Evolutionary conservation across 257 asterid species (phyloP).

Genomic region (Solanum appendiculatum): DNA sequence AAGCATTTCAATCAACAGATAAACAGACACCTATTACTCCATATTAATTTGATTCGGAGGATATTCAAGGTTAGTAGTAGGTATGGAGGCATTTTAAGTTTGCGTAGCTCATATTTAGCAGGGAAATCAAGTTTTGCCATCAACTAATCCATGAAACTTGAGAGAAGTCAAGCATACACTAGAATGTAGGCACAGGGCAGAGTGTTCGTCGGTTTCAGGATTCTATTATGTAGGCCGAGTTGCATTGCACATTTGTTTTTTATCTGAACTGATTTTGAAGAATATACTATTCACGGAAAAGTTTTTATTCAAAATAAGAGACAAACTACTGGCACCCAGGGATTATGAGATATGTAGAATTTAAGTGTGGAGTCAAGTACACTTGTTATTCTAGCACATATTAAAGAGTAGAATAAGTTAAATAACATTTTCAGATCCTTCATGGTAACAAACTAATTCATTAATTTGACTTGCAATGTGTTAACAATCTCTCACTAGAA

Average conservation of each 20-base stretch:
- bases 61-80: background rate
- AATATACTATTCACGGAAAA: background rate
- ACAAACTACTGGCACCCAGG: background rate
- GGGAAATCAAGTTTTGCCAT: background rate
- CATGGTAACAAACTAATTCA: background rate
- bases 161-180: background rate
- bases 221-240: background rate
- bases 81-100: background rate
- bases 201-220: background rate
- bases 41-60: background rate
- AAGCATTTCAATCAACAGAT: slow-evolving; percentile 1
- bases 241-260: background rate
- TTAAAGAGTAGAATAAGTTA: background rate
- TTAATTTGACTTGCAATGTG: background rate
- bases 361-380: background rate
- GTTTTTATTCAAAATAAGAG: background rate
- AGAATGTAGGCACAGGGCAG: background rate
- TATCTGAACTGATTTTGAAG: background rate
- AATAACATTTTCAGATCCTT: background rate
- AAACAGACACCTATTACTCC: background rate
- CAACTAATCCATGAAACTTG: background rate
- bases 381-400: background rate
- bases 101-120: background rate
- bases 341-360: background rate
- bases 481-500: background rate